phyloP scores from a whole-genome alignment of 768 basidiomycete species.

The Lepiota brunneoincarnata region DNA sequence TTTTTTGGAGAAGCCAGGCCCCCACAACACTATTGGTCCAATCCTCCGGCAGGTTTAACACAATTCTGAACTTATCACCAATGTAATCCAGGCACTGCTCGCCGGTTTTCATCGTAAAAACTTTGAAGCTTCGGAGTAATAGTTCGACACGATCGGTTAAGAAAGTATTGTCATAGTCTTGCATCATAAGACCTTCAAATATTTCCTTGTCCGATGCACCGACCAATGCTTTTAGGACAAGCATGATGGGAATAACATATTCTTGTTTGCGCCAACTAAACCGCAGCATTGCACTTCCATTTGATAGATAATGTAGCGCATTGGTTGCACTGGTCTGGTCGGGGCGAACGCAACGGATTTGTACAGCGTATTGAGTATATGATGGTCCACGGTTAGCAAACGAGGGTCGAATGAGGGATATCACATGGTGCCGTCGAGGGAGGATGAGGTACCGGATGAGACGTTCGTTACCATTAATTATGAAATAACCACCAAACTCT shows the following conservation, averaged over 20 bases:
- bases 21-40: conserved; percentile 85
- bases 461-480: conserved; percentile 98
- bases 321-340: conserved; percentile 95
- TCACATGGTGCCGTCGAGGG: conserved; percentile 93
- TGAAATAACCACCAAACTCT: conserved; percentile 98
- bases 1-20: conserved; percentile 75
- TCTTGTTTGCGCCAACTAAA: conserved; percentile 98
- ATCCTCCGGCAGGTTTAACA: conserved; percentile 89
- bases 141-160: conserved; percentile 96
- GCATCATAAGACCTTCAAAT: conserved; percentile 94
- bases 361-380: conserved; percentile 92
- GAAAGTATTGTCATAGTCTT: conserved; percentile 96
- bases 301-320: conserved; percentile 95
- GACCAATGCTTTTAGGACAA: conserved; percentile 90
- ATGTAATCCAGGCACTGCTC: conserved; percentile 93
- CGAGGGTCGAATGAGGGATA: conserved; percentile 86
- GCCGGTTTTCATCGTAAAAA: conserved; percentile 82
- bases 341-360: conserved; percentile 90
- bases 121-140: conserved; percentile 92
- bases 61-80: conserved; percentile 94
- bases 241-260: conserved; percentile 97
- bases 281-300: conserved; percentile 94
- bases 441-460: conserved; percentile 97
- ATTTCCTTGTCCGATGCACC: conserved; percentile 93
- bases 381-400: conserved; percentile 92